phyloP scores from a whole-genome alignment of 352 stramenopile species.

The Phytophthora lateralis region DNA sequence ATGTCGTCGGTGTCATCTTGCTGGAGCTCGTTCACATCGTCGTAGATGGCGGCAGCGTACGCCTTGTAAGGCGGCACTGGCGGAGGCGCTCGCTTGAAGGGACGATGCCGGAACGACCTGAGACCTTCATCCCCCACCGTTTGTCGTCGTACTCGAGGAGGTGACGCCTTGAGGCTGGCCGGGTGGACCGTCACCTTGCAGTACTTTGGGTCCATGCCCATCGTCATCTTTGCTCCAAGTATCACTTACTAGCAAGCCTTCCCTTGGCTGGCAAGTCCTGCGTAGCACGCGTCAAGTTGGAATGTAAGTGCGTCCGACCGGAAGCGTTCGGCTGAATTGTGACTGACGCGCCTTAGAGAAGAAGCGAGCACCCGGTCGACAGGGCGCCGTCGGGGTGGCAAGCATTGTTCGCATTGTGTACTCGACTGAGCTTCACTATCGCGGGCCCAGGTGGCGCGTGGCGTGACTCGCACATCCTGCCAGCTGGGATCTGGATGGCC shows the following conservation, averaged over 20 bases:
- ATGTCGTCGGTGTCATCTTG: constrained; percentile 42
- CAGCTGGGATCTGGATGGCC: constrained; percentile 28
- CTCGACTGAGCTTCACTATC: constrained; percentile 29
- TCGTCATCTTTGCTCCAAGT: constrained; percentile 16
- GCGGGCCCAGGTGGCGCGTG: constrained; percentile 19
- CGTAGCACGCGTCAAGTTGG: constrained; percentile 28
- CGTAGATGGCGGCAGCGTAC: constrained; percentile 26
- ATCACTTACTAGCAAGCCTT: neutral
- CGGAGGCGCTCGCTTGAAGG: constrained; percentile 15
- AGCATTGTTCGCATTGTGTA: constrained; percentile 1
- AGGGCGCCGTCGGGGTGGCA: constrained; percentile 11
- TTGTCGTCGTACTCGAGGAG: constrained; percentile 37
- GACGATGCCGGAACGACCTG: constrained; percentile 5
- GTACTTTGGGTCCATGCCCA: constrained; percentile 51
- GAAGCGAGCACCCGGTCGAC: constrained; percentile 17
- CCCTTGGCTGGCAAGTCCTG: constrained; percentile 19
- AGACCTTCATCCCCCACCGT: constrained; percentile 42
- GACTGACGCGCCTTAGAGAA: constrained; percentile 15
- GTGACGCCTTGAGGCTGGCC: constrained; percentile 23
- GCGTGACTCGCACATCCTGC: constrained; percentile 14
- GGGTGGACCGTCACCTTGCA: constrained; percentile 65
- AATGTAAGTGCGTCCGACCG: constrained; percentile 22
- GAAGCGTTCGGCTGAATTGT: neutral
- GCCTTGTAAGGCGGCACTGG: constrained; percentile 29
- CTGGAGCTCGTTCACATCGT: constrained; percentile 28